phyloP scores from a whole-genome alignment of 1,139 yeast species.

The Suhomyces maxii region DNA sequence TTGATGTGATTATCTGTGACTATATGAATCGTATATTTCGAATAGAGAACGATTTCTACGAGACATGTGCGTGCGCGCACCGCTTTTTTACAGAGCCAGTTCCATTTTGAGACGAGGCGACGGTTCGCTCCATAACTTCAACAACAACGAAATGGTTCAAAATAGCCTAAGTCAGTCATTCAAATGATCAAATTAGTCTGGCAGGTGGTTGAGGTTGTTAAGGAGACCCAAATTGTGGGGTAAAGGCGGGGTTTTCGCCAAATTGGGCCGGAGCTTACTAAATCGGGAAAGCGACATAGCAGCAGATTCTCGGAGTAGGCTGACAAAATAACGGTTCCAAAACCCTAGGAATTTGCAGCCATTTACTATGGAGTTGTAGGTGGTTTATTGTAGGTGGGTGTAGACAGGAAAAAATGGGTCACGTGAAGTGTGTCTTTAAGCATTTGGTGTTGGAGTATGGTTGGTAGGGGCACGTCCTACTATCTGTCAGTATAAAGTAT shows the following conservation, averaged over 20 bases:
- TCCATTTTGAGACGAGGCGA: background rate
- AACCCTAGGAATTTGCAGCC: slow-evolving; percentile 14
- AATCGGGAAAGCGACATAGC: background rate
- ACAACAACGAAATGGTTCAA: background rate
- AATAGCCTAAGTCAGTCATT: no score
- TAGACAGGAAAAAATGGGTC: slow-evolving; percentile 2
- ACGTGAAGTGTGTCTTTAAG: background rate
- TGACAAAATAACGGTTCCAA: slow-evolving; percentile 6
- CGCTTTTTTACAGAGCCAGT: background rate
- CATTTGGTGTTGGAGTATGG: background rate
- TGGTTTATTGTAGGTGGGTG: background rate
- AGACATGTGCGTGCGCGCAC: slow-evolving; percentile 4
- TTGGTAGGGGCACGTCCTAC: background rate
- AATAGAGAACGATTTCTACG: slow-evolving; percentile 1
- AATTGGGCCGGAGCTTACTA: background rate
- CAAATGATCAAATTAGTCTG: no score
- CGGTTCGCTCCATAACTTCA: background rate
- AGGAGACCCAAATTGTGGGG: background rate
- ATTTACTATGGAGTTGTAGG: slow-evolving; percentile 8
- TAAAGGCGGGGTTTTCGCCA: background rate
- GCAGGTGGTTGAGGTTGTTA: no score
- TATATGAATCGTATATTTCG: background rate
- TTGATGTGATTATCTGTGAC: background rate
- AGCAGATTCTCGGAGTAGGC: slow-evolving; percentile 3
- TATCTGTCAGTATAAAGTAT: no score